Evolutionary conservation across 495 filamentous ascomycete genomes (phyloP), one percentile per base, ranked within the genome.

Genomic region (Hypoxylon cercidicola): DNA sequence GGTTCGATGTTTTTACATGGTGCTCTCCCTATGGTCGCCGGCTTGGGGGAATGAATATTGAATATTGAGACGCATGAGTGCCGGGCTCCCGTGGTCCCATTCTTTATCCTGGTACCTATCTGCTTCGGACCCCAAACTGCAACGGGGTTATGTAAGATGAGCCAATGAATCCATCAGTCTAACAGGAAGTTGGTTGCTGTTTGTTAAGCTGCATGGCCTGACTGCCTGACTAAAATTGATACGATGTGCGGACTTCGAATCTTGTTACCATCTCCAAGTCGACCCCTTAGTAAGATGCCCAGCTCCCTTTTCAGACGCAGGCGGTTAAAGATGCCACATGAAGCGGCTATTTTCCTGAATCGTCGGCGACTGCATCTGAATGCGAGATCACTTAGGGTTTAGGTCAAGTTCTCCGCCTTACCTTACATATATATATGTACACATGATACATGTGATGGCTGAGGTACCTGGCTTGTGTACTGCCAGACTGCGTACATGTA

Each of bases 71-170:
- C 25, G 25, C 25, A 41, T 20, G 32, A n/a, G 46, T 28, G 15
- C 18, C 16, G 39, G 55, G 55, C 23, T 28, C 35, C 18, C 60
- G 11, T 58, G 28, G 4, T 15, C 15, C 6, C 45, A 30, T 40
- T 50, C 55, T 25, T 41, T 20, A 66, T 66, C 62, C 55, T 59
- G 23, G 52, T 50, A 45, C 18, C 47, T 43, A 35, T 3, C 25
- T 28, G 25, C 3, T 28, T 28, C 7, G 25, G 25, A 28, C 32
- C 39, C 12, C 51, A 21, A 66, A 57, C 49, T 57, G 39, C 10
- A 51, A 51, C 21, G 16, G 28, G 37, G 52, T 61, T 61, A 66
- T 51, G 56, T 66, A 66, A 61, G 63, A 61, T 66, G 39, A 15
- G 21, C 56, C 63, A 56, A 66, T 55, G 35, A 55, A 18, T 49